phyloP scores from a whole-genome alignment of 495 filamentous ascomycete species.

The Podospora pseudoanserina region DNA sequence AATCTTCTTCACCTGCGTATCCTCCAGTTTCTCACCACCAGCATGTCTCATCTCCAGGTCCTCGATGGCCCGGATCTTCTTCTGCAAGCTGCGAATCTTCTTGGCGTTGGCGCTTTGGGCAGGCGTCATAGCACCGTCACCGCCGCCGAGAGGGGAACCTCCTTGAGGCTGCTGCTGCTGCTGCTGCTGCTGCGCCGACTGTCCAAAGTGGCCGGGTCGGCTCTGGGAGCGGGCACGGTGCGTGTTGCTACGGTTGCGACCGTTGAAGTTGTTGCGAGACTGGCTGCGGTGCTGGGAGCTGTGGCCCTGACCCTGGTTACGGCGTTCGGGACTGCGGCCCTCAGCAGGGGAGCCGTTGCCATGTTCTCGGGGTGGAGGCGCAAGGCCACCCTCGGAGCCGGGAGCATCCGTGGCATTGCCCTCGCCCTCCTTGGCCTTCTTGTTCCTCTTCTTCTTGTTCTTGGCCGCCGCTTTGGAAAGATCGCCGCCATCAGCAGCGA shows the following conservation, averaged over 20 bases:
- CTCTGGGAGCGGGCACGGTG: constrained; percentile 37
- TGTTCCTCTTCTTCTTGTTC: constrained; percentile 99
- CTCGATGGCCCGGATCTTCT: constrained; percentile 96
- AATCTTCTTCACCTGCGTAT: constrained; percentile 99
- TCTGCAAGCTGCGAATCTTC: constrained; percentile 84
- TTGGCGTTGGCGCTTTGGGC: constrained; percentile 59
- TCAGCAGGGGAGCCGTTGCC: constrained; percentile 40
- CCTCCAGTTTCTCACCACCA: constrained; percentile 91
- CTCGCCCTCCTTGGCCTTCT: constrained; percentile 90
- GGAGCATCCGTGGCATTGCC: constrained; percentile 43
- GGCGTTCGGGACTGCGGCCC: constrained; percentile 63
- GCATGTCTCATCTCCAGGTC: constrained; percentile 95
- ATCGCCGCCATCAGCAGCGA: constrained; percentile 56
- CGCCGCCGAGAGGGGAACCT: constrained; percentile 40
- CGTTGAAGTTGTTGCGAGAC: constrained; percentile 53
- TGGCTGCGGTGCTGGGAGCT: constrained; percentile 48
- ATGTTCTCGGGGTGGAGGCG: constrained; percentile 40
- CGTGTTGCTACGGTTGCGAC: constrained; percentile 44
- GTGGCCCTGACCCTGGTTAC: constrained; percentile 42
- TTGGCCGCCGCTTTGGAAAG: constrained; percentile 84
- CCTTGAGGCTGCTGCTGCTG: constrained; percentile 17
- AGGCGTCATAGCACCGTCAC: constrained; percentile 31
- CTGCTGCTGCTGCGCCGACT: constrained; percentile 23
- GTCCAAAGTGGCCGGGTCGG: constrained; percentile 37
- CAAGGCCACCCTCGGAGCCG: constrained; percentile 34